Conservation (phyloP, 208 protist species). For the Angomonas ambiguus region DNA sequence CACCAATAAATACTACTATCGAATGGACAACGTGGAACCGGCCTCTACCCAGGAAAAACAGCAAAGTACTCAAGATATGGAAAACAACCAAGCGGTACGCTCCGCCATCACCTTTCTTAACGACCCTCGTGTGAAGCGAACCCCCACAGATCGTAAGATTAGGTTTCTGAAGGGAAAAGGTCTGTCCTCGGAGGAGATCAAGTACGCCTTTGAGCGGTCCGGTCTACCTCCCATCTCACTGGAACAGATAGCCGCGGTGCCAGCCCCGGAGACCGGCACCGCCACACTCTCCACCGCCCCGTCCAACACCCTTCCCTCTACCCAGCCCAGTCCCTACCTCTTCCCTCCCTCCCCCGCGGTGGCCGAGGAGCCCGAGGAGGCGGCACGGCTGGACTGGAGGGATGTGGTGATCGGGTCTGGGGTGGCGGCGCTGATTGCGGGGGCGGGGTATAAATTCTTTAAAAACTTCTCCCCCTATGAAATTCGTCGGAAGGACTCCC, state of each 20-base stretch:
- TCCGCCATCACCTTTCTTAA: conserved; percentile 63
- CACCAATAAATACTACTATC: neutral
- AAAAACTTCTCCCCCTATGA: conserved; percentile 77
- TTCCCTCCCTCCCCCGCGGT: conserved; percentile 37
- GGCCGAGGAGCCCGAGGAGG: conserved; percentile 15
- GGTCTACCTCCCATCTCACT: conserved; percentile 35
- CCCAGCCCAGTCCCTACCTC: conserved; percentile 22
- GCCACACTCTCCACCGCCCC: neutral
- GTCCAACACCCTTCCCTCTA: neutral
- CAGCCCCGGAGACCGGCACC: conserved; percentile 5
- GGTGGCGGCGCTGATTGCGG: conserved; percentile 38
- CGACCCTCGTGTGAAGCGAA: conserved; percentile 47
- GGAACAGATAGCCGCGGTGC: conserved; percentile 37
- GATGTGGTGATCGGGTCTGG: conserved; percentile 75
- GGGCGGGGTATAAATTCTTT: conserved; percentile 62
- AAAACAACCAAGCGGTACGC: conserved; percentile 25
- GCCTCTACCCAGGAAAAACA: conserved; percentile 16
- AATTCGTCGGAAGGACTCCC: conserved; percentile 60
- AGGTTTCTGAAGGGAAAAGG: conserved; percentile 74
- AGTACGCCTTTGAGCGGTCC: conserved; percentile 49
- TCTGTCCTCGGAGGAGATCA: conserved; percentile 57
- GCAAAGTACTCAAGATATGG: conserved; percentile 13
- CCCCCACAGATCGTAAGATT: conserved; percentile 58
- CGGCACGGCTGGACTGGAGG: conserved; percentile 49
- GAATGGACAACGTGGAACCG: conserved; percentile 10